Evolutionary conservation across 2,329 filamentous ascomycete genomes (phyloP), one percentile per base, ranked within the genome.

Genomic region (Diplodia intermedia): DNA sequence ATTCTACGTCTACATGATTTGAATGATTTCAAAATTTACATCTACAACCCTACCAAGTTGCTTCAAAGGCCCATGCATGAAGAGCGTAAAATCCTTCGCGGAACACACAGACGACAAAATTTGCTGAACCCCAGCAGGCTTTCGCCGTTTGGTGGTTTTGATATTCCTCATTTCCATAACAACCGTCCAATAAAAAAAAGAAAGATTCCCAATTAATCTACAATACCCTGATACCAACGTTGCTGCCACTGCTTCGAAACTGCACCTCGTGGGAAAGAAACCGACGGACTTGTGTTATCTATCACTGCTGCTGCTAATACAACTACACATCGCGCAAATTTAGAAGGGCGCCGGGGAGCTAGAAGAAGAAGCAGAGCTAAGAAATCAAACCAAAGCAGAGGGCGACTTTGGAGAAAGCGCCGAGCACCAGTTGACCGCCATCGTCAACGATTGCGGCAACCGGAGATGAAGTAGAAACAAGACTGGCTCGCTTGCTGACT

Each of bases 281-380:
- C 26, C n/a, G 29, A 26, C 50, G 43, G 38, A 38, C 60, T 63
- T 52, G 31, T 52, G 57, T 62, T 63, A 52, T 63, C 60, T 63
- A 63, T 63, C 60, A 63, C 60, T 63, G 47, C 60, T 63, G 60
- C 60, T 63, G 60, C 60, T 63, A 52, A 52, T 63, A 63, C 60
- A 52, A 63, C 43, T 63, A 63, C 60, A 63, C 56, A 63, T 38
- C 49, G 60, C 60, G 60, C 31, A 40, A 63, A 62, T 52, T 43
- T 47, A 36, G n/a, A 31, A 33, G 57, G 38, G 57, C 12, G 38
- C 43, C 43, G 33, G 26, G 33, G n/a, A 29, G 26, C 43, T 36
- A 36, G 29, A 50, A 43, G 26, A 52, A 65, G 62, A 65, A 55
- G 23, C 33, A 50, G 53, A 65, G 23, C 20, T 40, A 8, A 23